Base-by-base conservation (phyloP, 768 basidiomycete genomes). In the Myochromella boudieri region DNA sequence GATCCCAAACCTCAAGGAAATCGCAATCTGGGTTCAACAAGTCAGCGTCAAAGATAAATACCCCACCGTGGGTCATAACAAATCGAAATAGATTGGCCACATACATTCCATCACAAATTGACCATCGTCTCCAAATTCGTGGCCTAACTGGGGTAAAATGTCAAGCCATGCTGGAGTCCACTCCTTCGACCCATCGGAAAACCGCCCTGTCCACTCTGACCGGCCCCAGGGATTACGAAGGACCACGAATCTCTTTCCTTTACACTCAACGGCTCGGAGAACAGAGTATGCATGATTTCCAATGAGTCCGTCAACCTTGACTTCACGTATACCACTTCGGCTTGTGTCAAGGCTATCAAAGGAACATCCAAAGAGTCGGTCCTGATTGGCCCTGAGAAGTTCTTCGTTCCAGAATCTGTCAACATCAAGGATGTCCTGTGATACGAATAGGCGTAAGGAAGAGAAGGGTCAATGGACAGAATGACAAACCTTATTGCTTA, bases 391-490 rank as follows among this genome's bases (percentile, higher is more conserved):
- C 24, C 63, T 68, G 8, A 70, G 58, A 15, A 82, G 69, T 52
- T 82, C 80, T 38, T 80, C 71, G 4, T 65, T 64, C 80, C 79
- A 82, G 59, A 81, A 82, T 7, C 65, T 60, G 48, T 80, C 73
- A 1, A 55, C 56, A 42, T 79, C 71, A 26, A 80, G 66, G 36
- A 81, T 78, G 46, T 76, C 74, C 67, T 48, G 32, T 9, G 27
- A 12, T 32, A 17, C 5, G 25, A 20, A 39, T 17, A 36, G 24
- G 17, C 27, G 20, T 29, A 37, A 18, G 24, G 11, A 26, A 36
- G 18, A 3, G 15, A 11, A 27, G 25, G 29, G 8, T 8, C 33
- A 12, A 4, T 31, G n/a, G 18, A 11, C 21, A 27, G 25, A 32
- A 21, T n/a, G 1, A 37, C 58, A 15, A 37, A 70, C 72, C 57